Evolutionary conservation across 768 basidiomycete genomes (phyloP).

Genomic region (Russula emetica): DNA sequence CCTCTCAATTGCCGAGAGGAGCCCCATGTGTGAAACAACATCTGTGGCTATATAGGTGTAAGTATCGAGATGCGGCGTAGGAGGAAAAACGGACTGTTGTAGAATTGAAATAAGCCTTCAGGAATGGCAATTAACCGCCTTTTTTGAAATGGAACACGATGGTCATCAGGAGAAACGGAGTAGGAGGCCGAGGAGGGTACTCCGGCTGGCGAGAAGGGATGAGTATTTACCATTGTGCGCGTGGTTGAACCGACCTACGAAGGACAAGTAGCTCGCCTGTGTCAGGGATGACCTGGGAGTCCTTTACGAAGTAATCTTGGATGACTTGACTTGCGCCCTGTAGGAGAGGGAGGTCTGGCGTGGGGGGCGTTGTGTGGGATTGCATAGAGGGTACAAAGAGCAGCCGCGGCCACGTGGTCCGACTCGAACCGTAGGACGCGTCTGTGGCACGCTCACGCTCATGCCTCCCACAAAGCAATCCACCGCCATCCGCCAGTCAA

Average conservation of each 20-base stretch:
- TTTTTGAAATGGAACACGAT: constrained; percentile 76
- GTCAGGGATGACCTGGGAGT: constrained; percentile 71
- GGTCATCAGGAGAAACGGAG: constrained; percentile 72
- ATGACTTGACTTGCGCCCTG: constrained; percentile 64
- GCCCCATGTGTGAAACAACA: constrained; percentile 79
- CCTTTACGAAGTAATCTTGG: constrained; percentile 65
- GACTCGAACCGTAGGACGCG: neutral
- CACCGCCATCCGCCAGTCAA: constrained; percentile 59
- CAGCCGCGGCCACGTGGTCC: neutral
- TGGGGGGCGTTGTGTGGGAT: constrained; percentile 26
- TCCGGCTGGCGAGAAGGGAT: constrained; percentile 42
- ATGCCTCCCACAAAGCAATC: constrained; percentile 42
- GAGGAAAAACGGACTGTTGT: constrained; percentile 49
- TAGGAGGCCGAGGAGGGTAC: constrained; percentile 71
- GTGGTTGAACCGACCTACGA: constrained; percentile 38
- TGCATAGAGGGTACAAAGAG: constrained; percentile 9
- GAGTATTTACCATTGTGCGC: neutral
- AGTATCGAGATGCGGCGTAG: constrained; percentile 9
- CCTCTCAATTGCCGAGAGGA: constrained; percentile 89
- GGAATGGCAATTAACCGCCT: constrained; percentile 71
- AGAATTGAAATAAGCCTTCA: constrained; percentile 72
- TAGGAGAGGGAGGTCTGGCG: constrained; percentile 57
- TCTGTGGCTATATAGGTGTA: constrained; percentile 47
- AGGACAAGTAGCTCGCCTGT: constrained; percentile 61
- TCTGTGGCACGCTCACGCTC: neutral